Percentiles rank a stretch among this genome's conserved stretches.
phyloP scores from a whole-genome alignment of 2,329 filamentous ascomycete genomes.

The Atkinsonella texensis region DNA sequence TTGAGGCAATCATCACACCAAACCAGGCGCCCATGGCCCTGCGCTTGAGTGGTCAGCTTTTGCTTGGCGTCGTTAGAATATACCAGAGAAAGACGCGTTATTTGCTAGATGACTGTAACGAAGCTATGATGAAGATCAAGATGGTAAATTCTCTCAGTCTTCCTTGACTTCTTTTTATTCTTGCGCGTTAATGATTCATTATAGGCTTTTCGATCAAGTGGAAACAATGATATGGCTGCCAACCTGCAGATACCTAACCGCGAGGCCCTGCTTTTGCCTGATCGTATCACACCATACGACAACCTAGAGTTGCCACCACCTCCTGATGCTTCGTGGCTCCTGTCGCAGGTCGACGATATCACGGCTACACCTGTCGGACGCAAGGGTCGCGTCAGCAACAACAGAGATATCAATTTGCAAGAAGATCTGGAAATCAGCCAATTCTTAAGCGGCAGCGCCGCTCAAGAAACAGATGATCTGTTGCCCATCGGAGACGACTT shows the following conservation, averaged over 20 bases:
- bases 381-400: constrained; percentile 44
- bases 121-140: constrained; percentile 95
- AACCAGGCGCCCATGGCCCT: constrained; percentile 91
- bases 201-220: constrained; percentile 84
- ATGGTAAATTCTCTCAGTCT: constrained; percentile 51
- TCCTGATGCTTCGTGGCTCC: constrained; percentile 74
- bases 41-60: constrained; percentile 82
- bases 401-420: constrained; percentile 55
- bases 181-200: constrained; percentile 17
- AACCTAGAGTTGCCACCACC: constrained; percentile 65
- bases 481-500: constrained; percentile 53
- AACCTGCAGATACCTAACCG: constrained; percentile 72
- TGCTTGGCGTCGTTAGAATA: constrained; percentile 92
- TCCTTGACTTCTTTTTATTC: not conserved
- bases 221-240: constrained; percentile 89
- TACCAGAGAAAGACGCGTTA: constrained; percentile 97
- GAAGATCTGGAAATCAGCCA: constrained; percentile 67
- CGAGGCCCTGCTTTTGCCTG: constrained; percentile 77
- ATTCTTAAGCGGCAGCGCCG: constrained; percentile 57
- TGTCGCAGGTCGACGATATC: constrained; percentile 60
- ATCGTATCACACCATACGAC: constrained; percentile 87
- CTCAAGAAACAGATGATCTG: constrained; percentile 45
- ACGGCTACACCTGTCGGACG: constrained; percentile 41
- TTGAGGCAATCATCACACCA: constrained; percentile 87
- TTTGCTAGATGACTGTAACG: constrained; percentile 91